Percentiles rank a stretch among this genome's conserved stretches.
Evolutionary conservation across 768 basidiomycete species (phyloP).

Genomic region (Suillus fuscotomentosus): DNA sequence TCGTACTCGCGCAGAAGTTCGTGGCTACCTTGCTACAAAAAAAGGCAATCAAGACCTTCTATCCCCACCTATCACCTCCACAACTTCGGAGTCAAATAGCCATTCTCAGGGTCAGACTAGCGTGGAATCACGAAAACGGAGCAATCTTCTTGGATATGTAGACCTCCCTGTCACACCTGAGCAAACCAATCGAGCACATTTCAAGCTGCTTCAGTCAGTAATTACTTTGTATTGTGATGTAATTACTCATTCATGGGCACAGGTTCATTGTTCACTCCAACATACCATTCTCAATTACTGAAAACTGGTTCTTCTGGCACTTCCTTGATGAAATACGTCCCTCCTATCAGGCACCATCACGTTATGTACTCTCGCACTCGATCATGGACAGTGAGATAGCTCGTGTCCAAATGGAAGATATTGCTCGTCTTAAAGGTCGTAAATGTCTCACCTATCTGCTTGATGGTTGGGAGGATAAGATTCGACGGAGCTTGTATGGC

Average conservation of each 20-base stretch:
- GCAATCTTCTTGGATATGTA: neutral
- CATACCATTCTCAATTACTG: slow-evolving; percentile 13
- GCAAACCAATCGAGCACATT: neutral
- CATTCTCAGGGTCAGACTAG: neutral
- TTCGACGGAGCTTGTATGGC: too few species aligned
- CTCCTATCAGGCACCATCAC: too few species aligned
- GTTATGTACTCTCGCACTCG: too few species aligned
- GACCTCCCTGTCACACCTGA: neutral
- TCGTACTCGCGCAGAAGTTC: neutral
- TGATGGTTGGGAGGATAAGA: too few species aligned
- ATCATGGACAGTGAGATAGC: too few species aligned
- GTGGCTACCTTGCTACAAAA: neutral
- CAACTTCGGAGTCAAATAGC: too few species aligned
- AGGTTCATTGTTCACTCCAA: slow-evolving; percentile 22
- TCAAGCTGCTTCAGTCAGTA: neutral
- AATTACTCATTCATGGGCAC: too few species aligned
- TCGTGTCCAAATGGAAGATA: too few species aligned
- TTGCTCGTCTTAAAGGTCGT: too few species aligned
- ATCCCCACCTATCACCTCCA: neutral
- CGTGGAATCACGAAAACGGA: neutral
- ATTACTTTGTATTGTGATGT: neutral
- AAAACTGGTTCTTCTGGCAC: slow-evolving; percentile 18
- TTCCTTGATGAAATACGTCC: slow-evolving; percentile 14
- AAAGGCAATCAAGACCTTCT: neutral
- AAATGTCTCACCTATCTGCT: too few species aligned